These are phyloP conservation scores for Acacia acuminata DNA, from an alignment of 306 rosid genomes.

Conservation along the genomic window DNA sequence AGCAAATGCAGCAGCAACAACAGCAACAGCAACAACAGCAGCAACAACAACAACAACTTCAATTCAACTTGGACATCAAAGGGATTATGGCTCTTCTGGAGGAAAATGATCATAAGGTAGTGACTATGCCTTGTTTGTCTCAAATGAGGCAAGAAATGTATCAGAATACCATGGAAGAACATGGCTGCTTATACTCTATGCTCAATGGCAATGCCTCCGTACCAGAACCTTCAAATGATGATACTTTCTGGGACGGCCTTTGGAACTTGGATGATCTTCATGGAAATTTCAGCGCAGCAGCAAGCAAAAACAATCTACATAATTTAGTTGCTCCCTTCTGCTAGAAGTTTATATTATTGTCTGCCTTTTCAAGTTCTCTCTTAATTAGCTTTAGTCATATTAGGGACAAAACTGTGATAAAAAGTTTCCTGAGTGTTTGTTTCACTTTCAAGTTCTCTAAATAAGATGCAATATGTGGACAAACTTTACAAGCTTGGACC, in stretches of 20 bases:
- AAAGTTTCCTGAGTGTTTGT: background rate
- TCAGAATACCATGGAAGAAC: conserved; percentile 51
- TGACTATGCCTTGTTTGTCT: conserved; percentile 31
- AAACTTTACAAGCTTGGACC: background rate
- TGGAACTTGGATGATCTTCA: conserved; percentile 82
- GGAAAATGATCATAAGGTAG: conserved; percentile 41
- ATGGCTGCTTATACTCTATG: conserved; percentile 47
- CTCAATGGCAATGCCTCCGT: conserved; percentile 40
- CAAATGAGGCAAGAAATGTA: conserved; percentile 53
- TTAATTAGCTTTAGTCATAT: conserved; percentile 2
- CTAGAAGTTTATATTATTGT: conserved; percentile 13
- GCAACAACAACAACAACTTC: conserved; percentile 38
- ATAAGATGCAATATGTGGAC: background rate
- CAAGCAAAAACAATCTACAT: conserved; percentile 49
- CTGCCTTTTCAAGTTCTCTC: background rate
- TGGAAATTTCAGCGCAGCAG: conserved; percentile 51
- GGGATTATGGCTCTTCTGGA: conserved; percentile 63
- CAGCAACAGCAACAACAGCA: conserved; percentile 35
- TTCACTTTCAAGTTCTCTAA: background rate
- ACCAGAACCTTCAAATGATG: conserved; percentile 50
- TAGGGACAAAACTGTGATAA: background rate
- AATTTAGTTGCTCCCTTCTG: conserved; percentile 71
- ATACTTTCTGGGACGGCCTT: conserved; percentile 61
- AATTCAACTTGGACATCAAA: conserved; percentile 57
- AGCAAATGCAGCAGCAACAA: conserved; percentile 16